Percentiles rank a stretch among this genome's conserved stretches.
These are phyloP conservation scores for Ciborinia camelliae DNA, from an alignment of 2,329 filamentous ascomycete genomes.

Conservation along the genomic window DNA sequence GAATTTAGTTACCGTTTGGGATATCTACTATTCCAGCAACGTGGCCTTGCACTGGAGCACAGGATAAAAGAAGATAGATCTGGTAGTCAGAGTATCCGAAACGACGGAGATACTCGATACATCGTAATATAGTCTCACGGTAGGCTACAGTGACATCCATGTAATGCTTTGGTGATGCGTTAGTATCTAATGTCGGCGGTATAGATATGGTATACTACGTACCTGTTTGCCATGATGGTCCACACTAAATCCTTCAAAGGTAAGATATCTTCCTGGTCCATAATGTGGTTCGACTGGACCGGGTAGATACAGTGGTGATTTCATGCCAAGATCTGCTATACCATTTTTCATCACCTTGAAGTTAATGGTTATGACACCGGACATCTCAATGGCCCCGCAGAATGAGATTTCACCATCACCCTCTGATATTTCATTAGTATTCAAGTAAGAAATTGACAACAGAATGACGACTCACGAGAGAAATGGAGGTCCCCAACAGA, in stretches of 20 bases:
- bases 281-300: slow-evolving; percentile 88
- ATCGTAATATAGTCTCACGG: slow-evolving; percentile 46
- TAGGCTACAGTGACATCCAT: slow-evolving; percentile 33
- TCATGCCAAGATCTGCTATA: slow-evolving; percentile 69
- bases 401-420: slow-evolving; percentile 91
- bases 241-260: slow-evolving; percentile 87
- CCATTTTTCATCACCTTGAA: slow-evolving; percentile 84
- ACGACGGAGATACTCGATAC: slow-evolving; percentile 74
- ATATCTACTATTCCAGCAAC: slow-evolving; percentile 88
- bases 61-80: slow-evolving; percentile 79
- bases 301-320: slow-evolving; percentile 79
- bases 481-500: slow-evolving; percentile 79
- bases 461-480: slow-evolving; percentile 7
- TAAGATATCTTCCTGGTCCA: slow-evolving; percentile 74
- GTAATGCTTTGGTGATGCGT: slow-evolving; percentile 26
- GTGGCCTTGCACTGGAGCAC: slow-evolving; percentile 83
- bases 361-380: slow-evolving; percentile 84
- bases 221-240: slow-evolving; percentile 80
- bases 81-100: slow-evolving; percentile 74
- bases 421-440: slow-evolving; percentile 58
- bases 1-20: slow-evolving; percentile 54
- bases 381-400: slow-evolving; percentile 91
- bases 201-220: slow-evolving; percentile 57
- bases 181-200: background rate
- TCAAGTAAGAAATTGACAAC: background rate